Evolutionary conservation across 331 rosid genomes (phyloP).

Genomic region (Saraca asoca): DNA sequence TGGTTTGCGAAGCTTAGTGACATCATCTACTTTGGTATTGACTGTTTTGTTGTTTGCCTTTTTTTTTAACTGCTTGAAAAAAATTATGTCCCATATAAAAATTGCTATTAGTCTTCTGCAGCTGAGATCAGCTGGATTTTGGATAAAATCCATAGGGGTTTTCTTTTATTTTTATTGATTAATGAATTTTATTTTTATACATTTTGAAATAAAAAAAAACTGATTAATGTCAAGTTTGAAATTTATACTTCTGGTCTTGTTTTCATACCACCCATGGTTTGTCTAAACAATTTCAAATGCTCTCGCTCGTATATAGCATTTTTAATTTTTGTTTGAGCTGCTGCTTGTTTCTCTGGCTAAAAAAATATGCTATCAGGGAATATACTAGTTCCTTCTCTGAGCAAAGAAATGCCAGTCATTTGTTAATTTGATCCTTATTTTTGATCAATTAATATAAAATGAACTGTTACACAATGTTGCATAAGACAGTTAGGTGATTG

Average conservation of each 20-base stretch:
- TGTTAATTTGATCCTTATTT: constrained; percentile 9
- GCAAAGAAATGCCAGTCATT: neutral
- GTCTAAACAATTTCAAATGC: neutral
- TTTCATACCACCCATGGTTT: neutral
- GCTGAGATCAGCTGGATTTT: neutral
- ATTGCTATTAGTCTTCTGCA: neutral
- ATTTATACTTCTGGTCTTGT: neutral
- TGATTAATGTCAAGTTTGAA: too few species aligned
- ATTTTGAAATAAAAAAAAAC: too few species aligned
- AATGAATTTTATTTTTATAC: too few species aligned
- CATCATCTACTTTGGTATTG: constrained; percentile 55
- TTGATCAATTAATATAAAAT: neutral
- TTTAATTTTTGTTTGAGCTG: too few species aligned
- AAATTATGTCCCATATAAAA: too few species aligned
- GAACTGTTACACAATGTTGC: neutral
- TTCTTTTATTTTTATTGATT: neutral
- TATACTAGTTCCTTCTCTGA: neutral
- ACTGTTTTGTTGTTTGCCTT: neutral
- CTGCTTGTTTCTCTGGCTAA: neutral
- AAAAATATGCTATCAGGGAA: constrained; percentile 4
- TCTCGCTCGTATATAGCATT: too few species aligned
- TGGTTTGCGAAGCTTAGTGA: constrained; percentile 45
- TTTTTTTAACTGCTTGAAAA: neutral
- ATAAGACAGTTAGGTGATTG: neutral
- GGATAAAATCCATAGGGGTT: neutral